Evolutionary conservation across 805 yeast species (phyloP).

Genomic region (Zygoascus biomembranicola): DNA sequence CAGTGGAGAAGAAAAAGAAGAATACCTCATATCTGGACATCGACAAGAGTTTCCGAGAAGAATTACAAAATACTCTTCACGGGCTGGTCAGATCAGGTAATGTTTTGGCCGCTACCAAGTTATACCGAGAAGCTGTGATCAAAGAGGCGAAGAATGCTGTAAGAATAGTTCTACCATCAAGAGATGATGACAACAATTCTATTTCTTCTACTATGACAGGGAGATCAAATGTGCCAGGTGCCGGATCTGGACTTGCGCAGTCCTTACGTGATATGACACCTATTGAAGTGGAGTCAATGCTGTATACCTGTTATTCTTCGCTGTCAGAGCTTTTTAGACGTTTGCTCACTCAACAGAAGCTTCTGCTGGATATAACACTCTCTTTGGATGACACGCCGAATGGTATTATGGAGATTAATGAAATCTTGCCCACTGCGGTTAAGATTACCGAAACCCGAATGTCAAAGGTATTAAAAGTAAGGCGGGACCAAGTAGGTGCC

Average conservation of each 20-base stretch:
- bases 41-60: conserved; percentile 32
- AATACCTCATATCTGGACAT: conserved; percentile 35
- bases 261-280: conserved; percentile 60
- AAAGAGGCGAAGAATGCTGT: conserved; percentile 68
- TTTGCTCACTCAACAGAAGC: conserved; percentile 68
- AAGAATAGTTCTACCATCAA: conserved; percentile 49
- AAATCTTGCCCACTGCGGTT: conserved; percentile 58
- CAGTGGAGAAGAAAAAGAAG: conserved; percentile 4
- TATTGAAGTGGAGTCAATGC: conserved; percentile 65
- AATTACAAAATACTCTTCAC: conserved; percentile 40
- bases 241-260: conserved; percentile 35
- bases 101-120: conserved; percentile 49
- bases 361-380: conserved; percentile 54
- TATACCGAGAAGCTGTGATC: conserved; percentile 61
- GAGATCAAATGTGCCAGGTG: conserved; percentile 24
- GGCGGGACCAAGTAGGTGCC: conserved; percentile 61
- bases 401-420: conserved; percentile 47
- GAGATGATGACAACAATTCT: conserved; percentile 24
- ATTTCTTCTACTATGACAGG: conserved; percentile 21
- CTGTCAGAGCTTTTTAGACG: conserved; percentile 68
- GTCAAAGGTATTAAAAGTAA: conserved; percentile 66
- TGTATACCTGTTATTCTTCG: conserved; percentile 49
- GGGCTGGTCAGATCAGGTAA: conserved; percentile 58
- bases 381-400: conserved; percentile 33
- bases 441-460: conserved; percentile 66